These are phyloP conservation scores for Candida silvicultrix DNA, from an alignment of 805 yeast species.

Conservation along the genomic window DNA sequence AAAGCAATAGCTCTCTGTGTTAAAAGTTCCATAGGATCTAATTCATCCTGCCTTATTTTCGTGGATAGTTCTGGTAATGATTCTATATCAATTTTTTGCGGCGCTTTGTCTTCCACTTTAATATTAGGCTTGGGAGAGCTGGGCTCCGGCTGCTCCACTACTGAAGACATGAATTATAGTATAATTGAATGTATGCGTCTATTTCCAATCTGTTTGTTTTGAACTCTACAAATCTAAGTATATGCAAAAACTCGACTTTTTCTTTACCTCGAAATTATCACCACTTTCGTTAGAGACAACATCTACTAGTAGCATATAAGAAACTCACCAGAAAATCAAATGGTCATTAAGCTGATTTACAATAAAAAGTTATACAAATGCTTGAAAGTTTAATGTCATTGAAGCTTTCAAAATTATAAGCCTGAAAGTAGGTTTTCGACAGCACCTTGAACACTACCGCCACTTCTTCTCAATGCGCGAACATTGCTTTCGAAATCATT, in stretches of 20 bases:
- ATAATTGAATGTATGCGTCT: no score
- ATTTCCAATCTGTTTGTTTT: background rate
- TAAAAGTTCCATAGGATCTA: slow-evolving; percentile 25
- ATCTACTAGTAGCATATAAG: background rate
- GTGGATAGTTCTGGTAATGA: background rate
- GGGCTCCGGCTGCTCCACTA: background rate
- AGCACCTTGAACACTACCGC: slow-evolving; percentile 97
- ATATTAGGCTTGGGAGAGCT: background rate
- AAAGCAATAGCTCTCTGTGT: slow-evolving; percentile 30
- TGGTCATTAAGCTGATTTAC: background rate
- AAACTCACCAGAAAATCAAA: background rate
- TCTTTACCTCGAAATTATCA: background rate
- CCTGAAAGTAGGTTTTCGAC: slow-evolving; percentile 77
- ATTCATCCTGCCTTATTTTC: slow-evolving; percentile 2
- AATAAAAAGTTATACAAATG: background rate
- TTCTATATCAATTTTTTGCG: background rate
- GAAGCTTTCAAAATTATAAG: background rate
- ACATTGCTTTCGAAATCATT: slow-evolving; percentile 89
- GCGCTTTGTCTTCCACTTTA: background rate
- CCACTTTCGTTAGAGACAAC: background rate
- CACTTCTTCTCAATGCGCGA: slow-evolving; percentile 86
- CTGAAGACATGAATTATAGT: background rate
- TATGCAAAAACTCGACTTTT: background rate
- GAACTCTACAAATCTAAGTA: background rate
- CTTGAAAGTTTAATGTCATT: background rate